phyloP scores from a whole-genome alignment of 371 early-diverging fungal genomes.

The Saksenaea oblongispora region DNA sequence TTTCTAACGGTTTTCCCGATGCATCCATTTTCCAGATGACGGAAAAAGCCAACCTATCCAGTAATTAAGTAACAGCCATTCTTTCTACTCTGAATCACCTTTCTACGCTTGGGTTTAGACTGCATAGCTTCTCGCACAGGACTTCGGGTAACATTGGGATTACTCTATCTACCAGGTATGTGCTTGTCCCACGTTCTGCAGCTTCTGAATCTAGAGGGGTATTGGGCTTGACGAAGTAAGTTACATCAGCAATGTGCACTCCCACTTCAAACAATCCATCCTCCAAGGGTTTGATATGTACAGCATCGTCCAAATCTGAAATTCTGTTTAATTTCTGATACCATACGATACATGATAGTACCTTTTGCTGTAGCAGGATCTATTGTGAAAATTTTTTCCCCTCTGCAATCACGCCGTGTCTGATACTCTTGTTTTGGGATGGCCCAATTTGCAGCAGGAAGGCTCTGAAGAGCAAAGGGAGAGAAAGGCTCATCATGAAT shows the following conservation, averaged over 20 bases:
- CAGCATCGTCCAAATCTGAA: conserved; percentile 88
- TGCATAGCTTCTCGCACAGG: conserved; percentile 77
- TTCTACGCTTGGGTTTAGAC: conserved; percentile 39
- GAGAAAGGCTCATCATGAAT: conserved; percentile 40
- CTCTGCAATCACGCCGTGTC: conserved; percentile 67
- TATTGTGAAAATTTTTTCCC: conserved; percentile 74
- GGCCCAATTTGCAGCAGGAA: conserved; percentile 59
- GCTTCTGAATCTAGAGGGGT: conserved; percentile 93
- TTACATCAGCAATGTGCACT: conserved; percentile 99
- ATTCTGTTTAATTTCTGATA: neutral
- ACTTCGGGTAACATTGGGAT: conserved; percentile 97
- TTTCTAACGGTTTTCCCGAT: conserved; percentile 61
- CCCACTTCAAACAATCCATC: conserved; percentile 84
- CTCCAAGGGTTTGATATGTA: conserved; percentile 66
- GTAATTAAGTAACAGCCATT: neutral
- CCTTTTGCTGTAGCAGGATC: conserved; percentile 92
- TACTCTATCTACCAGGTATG: conserved; percentile 89
- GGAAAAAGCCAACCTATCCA: conserved; percentile 35
- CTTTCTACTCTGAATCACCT: conserved; percentile 16
- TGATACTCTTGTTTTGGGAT: conserved; percentile 58
- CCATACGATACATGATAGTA: conserved; percentile 22
- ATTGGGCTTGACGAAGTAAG: conserved; percentile 88
- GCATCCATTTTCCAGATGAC: conserved; percentile 80
- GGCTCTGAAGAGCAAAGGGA: conserved; percentile 46
- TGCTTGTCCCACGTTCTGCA: conserved; percentile 85